These are phyloP conservation scores for Parietaria judaica DNA, from an alignment of 306 rosid genomes.

Conservation along the genomic window DNA sequence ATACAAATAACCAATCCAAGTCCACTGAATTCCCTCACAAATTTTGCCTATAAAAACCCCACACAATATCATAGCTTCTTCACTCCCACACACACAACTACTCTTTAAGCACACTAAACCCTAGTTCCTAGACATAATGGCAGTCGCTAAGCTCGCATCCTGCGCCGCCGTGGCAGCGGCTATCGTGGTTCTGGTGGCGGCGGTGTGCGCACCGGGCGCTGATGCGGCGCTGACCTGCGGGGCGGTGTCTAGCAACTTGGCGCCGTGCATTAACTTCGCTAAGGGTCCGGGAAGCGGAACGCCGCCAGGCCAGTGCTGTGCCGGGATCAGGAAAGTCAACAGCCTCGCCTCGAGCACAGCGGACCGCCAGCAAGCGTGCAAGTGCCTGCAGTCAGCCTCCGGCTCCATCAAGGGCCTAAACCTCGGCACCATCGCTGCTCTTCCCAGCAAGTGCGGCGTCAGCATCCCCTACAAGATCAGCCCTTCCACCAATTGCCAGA, in stretches of 20 bases:
- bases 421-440: conserved; percentile 3
- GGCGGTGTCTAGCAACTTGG: not conserved
- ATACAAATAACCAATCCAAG: not conserved
- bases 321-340: conserved; percentile 7
- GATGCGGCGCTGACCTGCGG: not conserved
- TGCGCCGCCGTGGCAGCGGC: not conserved
- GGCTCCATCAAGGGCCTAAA: not conserved
- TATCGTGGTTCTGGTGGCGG: not conserved
- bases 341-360: conserved; percentile 11
- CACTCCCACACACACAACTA: not conserved
- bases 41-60: conserved; percentile 4
- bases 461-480: conserved; percentile 62
- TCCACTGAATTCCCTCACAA: not conserved
- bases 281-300: not conserved
- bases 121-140: not conserved
- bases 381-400: conserved; percentile 37
- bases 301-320: conserved; percentile 14
- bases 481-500: conserved; percentile 41
- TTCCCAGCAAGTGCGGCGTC: conserved; percentile 36
- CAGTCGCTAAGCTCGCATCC: not conserved
- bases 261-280: conserved; percentile 1
- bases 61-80: not conserved
- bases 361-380: conserved; percentile 29
- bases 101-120: too few relatives aligned
- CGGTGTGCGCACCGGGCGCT: not conserved